These are phyloP conservation scores for Kwoniella dejecticola DNA, from an alignment of 768 basidiomycete genomes.

Conservation along the genomic window DNA sequence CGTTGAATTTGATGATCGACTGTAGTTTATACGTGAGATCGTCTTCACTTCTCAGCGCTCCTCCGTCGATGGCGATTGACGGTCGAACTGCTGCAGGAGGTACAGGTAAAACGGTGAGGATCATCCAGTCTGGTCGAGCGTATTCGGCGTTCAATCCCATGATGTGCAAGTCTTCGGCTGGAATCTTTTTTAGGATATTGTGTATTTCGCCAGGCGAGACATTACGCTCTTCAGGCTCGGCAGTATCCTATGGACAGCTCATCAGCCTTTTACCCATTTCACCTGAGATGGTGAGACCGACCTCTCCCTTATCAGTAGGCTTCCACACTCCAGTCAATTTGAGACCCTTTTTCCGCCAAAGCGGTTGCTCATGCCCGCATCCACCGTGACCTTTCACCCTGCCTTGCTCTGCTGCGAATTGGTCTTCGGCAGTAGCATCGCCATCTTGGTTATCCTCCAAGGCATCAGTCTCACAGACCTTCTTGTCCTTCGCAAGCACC, in stretches of 20 bases:
- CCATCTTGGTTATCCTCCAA: constrained; percentile 73
- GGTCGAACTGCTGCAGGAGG: constrained; percentile 98
- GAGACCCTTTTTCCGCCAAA: constrained; percentile 87
- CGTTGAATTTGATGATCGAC: constrained; percentile 93
- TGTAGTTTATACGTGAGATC: constrained; percentile 98
- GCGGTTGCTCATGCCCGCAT: constrained; percentile 88
- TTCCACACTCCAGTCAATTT: constrained; percentile 95
- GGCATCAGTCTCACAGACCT: constrained; percentile 83
- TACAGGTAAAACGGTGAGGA: constrained; percentile 93
- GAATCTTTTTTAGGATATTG: constrained; percentile 93
- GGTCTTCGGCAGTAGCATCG: constrained; percentile 54
- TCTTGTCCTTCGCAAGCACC: constrained; percentile 61
- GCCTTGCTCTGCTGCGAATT: constrained; percentile 67
- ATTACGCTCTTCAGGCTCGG: constrained; percentile 57
- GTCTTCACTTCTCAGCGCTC: constrained; percentile 94
- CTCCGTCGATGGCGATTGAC: constrained; percentile 95
- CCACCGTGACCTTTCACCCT: constrained; percentile 81
- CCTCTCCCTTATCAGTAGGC: constrained; percentile 81
- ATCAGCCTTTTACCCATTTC: constrained; percentile 9
- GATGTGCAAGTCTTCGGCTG: constrained; percentile 79
- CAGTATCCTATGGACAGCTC: constrained; percentile 38
- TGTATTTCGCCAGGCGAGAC: constrained; percentile 88
- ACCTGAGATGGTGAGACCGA: constrained; percentile 1
- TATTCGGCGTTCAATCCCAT: constrained; percentile 94
- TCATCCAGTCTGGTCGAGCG: constrained; percentile 99